These are phyloP conservation scores for Simplicillium sp. DNA, from an alignment of 2,329 filamentous ascomycete species.

Conservation along the genomic window DNA sequence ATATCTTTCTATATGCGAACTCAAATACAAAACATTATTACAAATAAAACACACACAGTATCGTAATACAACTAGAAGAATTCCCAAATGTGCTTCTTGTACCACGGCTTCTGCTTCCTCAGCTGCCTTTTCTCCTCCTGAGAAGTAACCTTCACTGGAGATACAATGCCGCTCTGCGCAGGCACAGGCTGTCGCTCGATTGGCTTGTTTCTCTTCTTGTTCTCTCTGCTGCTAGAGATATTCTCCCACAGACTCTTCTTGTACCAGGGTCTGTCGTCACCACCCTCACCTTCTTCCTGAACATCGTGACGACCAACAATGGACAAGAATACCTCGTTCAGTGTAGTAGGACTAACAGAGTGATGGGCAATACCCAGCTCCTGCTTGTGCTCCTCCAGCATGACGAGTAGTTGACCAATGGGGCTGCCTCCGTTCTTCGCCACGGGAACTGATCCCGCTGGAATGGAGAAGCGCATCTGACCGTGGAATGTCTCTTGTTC, in stretches of 20 bases:
- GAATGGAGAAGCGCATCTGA: conserved; percentile 16
- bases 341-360: conserved; percentile 70
- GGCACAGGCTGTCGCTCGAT: too few relatives aligned
- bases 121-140: too few relatives aligned
- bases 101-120: too few relatives aligned
- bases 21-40: too few relatives aligned
- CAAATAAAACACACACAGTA: too few relatives aligned
- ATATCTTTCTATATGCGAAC: too few relatives aligned
- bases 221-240: too few relatives aligned
- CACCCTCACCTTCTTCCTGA: conserved; percentile 53
- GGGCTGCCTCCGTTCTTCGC: conserved; percentile 24
- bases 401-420: conserved; percentile 58
- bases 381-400: conserved; percentile 59
- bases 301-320: conserved; percentile 71
- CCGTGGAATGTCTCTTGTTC: conserved; percentile 46
- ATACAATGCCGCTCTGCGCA: too few relatives aligned
- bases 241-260: conserved; percentile 3
- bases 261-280: conserved; percentile 13
- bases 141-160: too few relatives aligned
- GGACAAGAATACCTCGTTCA: conserved; percentile 77
- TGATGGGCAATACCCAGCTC: conserved; percentile 68
- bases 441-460: conserved; percentile 13
- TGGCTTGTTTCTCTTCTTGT: too few relatives aligned
- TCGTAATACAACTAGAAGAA: too few relatives aligned
- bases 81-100: too few relatives aligned